Evolutionary conservation across 257 asterid species (phyloP).

Genomic region (Ophiorrhiza pumila): DNA sequence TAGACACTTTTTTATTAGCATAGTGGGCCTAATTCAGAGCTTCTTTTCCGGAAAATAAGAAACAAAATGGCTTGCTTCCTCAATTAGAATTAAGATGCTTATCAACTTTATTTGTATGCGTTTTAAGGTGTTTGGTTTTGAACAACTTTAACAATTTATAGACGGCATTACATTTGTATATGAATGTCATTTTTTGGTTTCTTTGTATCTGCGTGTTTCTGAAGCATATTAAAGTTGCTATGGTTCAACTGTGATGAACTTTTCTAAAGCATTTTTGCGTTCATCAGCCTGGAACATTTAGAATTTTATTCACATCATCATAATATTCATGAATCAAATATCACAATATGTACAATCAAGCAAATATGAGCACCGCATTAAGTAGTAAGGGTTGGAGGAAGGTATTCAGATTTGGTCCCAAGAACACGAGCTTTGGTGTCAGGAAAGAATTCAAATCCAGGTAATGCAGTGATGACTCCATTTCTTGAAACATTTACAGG

Average conservation of each 20-base stretch:
- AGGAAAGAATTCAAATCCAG: constrained; percentile 66
- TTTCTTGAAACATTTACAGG: constrained; percentile 45
- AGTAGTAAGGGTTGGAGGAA: constrained; percentile 78
- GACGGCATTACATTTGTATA: no score
- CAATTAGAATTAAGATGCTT: no score
- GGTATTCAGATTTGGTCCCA: constrained; percentile 48
- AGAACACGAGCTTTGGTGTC: constrained; percentile 85
- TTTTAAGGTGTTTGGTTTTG: no score
- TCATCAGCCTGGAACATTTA: no score
- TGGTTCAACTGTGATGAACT: no score
- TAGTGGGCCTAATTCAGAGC: background rate
- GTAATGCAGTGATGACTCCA: constrained; percentile 47
- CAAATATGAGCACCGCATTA: constrained; percentile 1
- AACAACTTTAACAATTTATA: no score
- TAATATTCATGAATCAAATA: background rate
- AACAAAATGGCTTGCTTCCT: no score
- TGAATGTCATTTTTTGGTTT: no score
- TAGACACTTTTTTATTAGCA: background rate
- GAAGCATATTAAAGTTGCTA: no score
- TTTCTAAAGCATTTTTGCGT: no score
- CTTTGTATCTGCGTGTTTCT: no score
- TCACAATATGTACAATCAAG: background rate
- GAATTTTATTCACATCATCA: background rate
- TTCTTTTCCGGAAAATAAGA: background rate
- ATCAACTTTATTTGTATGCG: no score